Conservation (phyloP, 2,329 filamentous ascomycete species). For the Exophiala bonariae region DNA sequence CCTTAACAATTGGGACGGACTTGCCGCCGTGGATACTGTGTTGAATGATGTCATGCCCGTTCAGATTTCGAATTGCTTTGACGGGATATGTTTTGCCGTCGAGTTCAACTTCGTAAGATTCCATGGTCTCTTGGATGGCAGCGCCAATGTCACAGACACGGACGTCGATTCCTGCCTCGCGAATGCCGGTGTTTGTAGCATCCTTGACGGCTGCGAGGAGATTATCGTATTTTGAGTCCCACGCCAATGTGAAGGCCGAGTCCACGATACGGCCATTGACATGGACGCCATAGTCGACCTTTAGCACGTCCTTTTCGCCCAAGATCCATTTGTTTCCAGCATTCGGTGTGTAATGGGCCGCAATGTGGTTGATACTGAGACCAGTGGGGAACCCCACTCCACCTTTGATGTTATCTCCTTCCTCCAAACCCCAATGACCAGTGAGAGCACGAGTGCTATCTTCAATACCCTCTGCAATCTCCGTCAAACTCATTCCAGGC, state of each 20-base stretch:
- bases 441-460: slow-evolving; percentile 75
- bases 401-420: slow-evolving; percentile 74
- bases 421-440: slow-evolving; percentile 72
- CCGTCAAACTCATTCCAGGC: slow-evolving; percentile 75
- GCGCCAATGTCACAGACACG: slow-evolving; percentile 83
- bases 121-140: slow-evolving; percentile 86
- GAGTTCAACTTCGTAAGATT: slow-evolving; percentile 86
- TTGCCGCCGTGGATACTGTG: slow-evolving; percentile 92
- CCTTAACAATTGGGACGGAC: slow-evolving; percentile 91
- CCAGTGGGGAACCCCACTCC: slow-evolving; percentile 88
- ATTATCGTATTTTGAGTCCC: slow-evolving; percentile 68
- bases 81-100: slow-evolving; percentile 75
- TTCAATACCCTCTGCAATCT: slow-evolving; percentile 86
- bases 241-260: slow-evolving; percentile 69
- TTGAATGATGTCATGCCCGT: slow-evolving; percentile 84
- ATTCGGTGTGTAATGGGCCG: slow-evolving; percentile 85
- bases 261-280: slow-evolving; percentile 71
- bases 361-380: slow-evolving; percentile 79
- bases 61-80: slow-evolving; percentile 83
- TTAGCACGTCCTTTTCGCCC: slow-evolving; percentile 68
- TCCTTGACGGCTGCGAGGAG: slow-evolving; percentile 66
- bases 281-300: slow-evolving; percentile 71
- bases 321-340: slow-evolving; percentile 76
- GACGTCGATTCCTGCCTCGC: slow-evolving; percentile 87
- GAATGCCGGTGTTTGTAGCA: slow-evolving; percentile 73